A percentile compares a stretch with the other conserved stretches of the same genome.
These are phyloP conservation scores for Diaporthe longicolla DNA, from an alignment of 2,329 filamentous ascomycete genomes.

Conservation along the genomic window DNA sequence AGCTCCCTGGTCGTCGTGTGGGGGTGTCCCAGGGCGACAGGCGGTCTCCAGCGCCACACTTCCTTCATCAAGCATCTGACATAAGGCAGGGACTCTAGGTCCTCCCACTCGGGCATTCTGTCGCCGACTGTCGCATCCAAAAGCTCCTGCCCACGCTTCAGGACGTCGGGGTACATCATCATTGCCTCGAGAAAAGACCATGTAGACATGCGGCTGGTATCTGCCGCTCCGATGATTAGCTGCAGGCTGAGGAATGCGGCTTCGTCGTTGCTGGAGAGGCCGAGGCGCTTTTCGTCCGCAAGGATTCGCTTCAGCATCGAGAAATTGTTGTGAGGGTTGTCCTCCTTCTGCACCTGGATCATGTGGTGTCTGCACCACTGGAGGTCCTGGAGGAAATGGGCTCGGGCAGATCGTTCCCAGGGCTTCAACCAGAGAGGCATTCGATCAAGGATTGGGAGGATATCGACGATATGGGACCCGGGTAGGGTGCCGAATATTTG, in stretches of 20 bases:
- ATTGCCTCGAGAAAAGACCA: constrained; percentile 61
- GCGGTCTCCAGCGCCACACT: constrained; percentile 60
- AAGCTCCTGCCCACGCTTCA: constrained; percentile 56
- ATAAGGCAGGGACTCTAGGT: constrained; percentile 57
- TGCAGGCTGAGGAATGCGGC: constrained; percentile 15
- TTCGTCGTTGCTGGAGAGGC: constrained; percentile 6
- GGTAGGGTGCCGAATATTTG: constrained; percentile 20
- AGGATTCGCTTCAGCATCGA: constrained; percentile 19
- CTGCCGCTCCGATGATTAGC: constrained; percentile 2
- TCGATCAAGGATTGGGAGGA: background rate
- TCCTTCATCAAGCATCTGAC: constrained; percentile 59
- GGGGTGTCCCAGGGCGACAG: constrained; percentile 55
- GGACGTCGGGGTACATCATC: constrained; percentile 58
- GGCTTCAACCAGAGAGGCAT: constrained; percentile 5
- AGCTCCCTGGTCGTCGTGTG: constrained; percentile 60
- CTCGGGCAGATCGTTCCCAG: constrained; percentile 6
- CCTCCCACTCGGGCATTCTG: constrained; percentile 56
- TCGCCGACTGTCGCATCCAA: constrained; percentile 58
- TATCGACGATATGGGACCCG: constrained; percentile 15
- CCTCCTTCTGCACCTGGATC: constrained; percentile 18
- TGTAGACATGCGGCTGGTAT: constrained; percentile 6
- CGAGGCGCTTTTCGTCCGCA: constrained; percentile 8
- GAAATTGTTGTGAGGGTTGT: constrained; percentile 14
- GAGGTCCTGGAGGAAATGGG: background rate
- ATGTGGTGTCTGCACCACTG: constrained; percentile 18